These are phyloP conservation scores for Cicer pinnatifidum DNA, from an alignment of 306 rosid species.

Conservation along the genomic window DNA sequence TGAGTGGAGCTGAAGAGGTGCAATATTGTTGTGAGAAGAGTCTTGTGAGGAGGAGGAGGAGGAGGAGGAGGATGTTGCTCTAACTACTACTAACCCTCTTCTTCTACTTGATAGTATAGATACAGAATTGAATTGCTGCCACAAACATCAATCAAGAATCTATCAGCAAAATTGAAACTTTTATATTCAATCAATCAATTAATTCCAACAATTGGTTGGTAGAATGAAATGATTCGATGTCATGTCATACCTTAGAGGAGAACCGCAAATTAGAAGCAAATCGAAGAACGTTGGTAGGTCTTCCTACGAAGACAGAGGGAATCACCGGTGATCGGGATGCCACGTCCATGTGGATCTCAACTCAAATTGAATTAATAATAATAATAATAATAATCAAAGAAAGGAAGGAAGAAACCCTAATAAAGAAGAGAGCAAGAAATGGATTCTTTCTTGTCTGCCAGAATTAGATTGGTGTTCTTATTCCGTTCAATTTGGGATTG, in stretches of 20 bases:
- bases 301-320: slow-evolving; percentile 32
- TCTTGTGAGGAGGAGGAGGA: slow-evolving; percentile 49
- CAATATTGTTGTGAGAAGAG: slow-evolving; percentile 61
- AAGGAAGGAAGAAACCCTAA: too few relatives aligned
- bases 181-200: too few relatives aligned
- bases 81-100: slow-evolving; percentile 52
- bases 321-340: slow-evolving; percentile 56
- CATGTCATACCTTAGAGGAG: slow-evolving; percentile 57
- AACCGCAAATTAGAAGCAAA: slow-evolving; percentile 44
- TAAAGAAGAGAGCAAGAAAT: too few relatives aligned
- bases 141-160: too few relatives aligned
- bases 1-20: slow-evolving; percentile 89
- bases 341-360: slow-evolving; percentile 55
- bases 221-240: too few relatives aligned
- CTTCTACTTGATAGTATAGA: slow-evolving; percentile 38
- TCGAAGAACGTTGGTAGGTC: slow-evolving; percentile 48
- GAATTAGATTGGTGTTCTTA: too few relatives aligned
- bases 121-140: slow-evolving; percentile 21
- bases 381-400: too few relatives aligned
- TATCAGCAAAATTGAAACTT: too few relatives aligned
- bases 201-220: too few relatives aligned
- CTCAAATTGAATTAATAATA: too few relatives aligned
- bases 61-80: slow-evolving; percentile 46
- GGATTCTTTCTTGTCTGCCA: too few relatives aligned
- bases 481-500: not conserved